phyloP scores from a whole-genome alignment of 2,329 filamentous ascomycete genomes.

The Cytospora schulzeri region DNA sequence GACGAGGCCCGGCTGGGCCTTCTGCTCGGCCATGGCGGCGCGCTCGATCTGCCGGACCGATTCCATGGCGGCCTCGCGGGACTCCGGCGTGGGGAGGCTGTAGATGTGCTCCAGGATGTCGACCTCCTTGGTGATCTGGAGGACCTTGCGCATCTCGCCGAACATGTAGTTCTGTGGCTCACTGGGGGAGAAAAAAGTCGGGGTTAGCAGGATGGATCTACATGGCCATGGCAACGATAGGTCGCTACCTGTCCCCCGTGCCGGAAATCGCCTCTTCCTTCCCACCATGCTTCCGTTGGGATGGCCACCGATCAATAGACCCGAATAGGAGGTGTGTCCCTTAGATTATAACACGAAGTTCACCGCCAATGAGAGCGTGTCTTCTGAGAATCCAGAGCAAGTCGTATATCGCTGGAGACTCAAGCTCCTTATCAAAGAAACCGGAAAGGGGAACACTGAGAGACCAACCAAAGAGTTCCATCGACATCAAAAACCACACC shows the following conservation, averaged over 20 bases:
- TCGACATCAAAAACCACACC: constrained; percentile 90
- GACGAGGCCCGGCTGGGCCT: constrained; percentile 78
- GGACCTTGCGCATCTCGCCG: constrained; percentile 73
- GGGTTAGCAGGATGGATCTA: not conserved
- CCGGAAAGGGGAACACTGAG: constrained; percentile 12
- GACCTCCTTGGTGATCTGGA: constrained; percentile 69
- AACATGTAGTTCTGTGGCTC: constrained; percentile 97
- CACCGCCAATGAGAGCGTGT: not conserved
- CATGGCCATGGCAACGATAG: too few relatives aligned
- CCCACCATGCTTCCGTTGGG: too few relatives aligned
- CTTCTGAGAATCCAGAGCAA: constrained; percentile 1
- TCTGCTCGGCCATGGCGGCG: constrained; percentile 75
- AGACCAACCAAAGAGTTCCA: constrained; percentile 82
- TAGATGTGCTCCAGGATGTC: constrained; percentile 94
- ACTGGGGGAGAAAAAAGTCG: constrained; percentile 46
- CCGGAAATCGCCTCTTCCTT: too few relatives aligned
- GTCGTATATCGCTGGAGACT: too few relatives aligned
- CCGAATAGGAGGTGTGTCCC: too few relatives aligned
- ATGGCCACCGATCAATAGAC: too few relatives aligned
- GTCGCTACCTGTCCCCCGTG: too few relatives aligned
- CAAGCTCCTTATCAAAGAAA: not conserved
- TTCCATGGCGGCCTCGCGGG: constrained; percentile 66
- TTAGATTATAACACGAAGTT: not conserved
- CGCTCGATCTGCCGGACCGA: constrained; percentile 80
- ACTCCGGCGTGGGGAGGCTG: constrained; percentile 61